Base-by-base conservation (phyloP, 768 basidiomycete genomes). In the Hericium coralloides region DNA sequence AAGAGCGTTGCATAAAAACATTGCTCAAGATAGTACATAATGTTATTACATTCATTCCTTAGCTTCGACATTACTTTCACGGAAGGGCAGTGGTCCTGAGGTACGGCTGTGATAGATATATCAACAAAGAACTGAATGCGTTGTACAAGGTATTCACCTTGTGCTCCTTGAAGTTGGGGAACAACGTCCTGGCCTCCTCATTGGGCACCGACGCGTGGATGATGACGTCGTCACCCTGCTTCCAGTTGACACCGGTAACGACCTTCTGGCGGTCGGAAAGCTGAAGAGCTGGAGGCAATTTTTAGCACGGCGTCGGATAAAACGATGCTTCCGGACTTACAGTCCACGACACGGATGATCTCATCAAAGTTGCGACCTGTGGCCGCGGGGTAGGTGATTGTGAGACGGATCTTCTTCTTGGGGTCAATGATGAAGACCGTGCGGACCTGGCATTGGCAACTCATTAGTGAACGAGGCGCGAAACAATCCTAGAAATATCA, bases 391-490 rank as follows among this genome's bases (percentile, higher is more conserved):
- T 98, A 98, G 25, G 92, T 75, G 62, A 99, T 65, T 15, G 84
- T 90, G 65, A 97, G 75, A 60, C 95, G 89, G 68, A 99, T 97
- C 65, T 83, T 79, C 76, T 97, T 93, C 75, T 92, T 92, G 48
- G 97, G 95, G 75, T 99, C 97, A 66, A 99, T 92, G 62, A 99
- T 76, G 73, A 95, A 99, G 59, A 99, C 97, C 8, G 93, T 97
- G 59, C 97, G 88, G 73, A 99, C 84, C 87, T 91, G 56, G 17
- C 37, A 31, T 17, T 48, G 23, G 17, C 37, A 31, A 39, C 55
- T 20, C 36, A 58, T 38, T 15, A 18, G 22, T 23, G 17, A 23
- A 31, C n/a, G 38, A 25, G 20, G 9, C 12, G 10, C 31, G 31
- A 31, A 31, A 31, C 31, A 31, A 31, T 31, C 10, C 31, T 9